These are phyloP conservation scores for Barbatosphaeria neglecta DNA, from an alignment of 495 filamentous ascomycete species.

Conservation along the genomic window DNA sequence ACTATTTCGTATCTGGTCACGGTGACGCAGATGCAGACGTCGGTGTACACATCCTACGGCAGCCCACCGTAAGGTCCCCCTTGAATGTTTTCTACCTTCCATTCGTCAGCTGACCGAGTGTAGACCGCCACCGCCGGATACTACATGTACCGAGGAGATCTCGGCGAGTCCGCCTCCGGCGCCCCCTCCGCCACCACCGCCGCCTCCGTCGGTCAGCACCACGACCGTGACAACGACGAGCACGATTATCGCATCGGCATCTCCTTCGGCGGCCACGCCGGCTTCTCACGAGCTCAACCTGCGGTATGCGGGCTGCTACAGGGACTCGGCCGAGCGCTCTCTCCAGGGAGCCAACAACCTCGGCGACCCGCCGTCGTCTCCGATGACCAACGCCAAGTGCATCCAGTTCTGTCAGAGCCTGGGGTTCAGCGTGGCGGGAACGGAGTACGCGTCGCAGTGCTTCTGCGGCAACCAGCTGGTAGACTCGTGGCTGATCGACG, in stretches of 20 bases:
- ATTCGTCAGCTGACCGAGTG: slow-evolving; percentile 6
- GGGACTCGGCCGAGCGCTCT: slow-evolving; percentile 37
- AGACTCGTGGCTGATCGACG: slow-evolving; percentile 21
- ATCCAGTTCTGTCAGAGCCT: slow-evolving; percentile 36
- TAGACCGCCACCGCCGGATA: slow-evolving; percentile 12
- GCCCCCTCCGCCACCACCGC: background rate
- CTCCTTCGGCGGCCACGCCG: slow-evolving; percentile 2
- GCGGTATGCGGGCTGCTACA: slow-evolving; percentile 47
- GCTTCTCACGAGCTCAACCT: slow-evolving; percentile 23
- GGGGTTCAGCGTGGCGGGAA: slow-evolving; percentile 42
- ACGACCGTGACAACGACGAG: background rate
- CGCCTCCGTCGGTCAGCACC: background rate
- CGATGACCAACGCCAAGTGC: slow-evolving; percentile 41
- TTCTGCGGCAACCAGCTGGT: slow-evolving; percentile 43
- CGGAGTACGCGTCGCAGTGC: slow-evolving; percentile 50
- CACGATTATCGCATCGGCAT: background rate
- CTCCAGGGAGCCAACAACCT: slow-evolving; percentile 23
- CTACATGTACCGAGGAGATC: background rate
- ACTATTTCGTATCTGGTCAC: background rate
- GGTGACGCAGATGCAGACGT: background rate
- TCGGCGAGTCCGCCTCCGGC: background rate
- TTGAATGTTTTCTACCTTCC: background rate
- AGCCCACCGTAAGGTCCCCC: background rate
- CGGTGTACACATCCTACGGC: background rate
- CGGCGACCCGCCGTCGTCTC: slow-evolving; percentile 16